Percentiles rank a stretch among this genome's conserved stretches.
These are phyloP conservation scores for Macadamia integrifolia DNA, from an alignment of 164 flowering plant genomes.

Conservation along the genomic window DNA sequence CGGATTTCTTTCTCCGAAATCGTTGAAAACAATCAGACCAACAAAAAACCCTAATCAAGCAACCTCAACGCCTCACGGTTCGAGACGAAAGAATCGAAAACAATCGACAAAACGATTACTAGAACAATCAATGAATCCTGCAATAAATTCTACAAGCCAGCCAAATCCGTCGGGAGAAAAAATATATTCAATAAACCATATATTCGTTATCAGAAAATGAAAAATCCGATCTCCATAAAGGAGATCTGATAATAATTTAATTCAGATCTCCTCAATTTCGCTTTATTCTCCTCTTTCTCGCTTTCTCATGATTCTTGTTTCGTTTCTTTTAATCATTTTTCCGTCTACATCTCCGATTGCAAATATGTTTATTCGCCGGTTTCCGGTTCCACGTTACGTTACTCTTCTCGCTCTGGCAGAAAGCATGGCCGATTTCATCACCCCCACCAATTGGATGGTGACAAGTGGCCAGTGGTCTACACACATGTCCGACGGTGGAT, in stretches of 20 bases:
- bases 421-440: no score
- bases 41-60: background rate
- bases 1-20: background rate
- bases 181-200: background rate
- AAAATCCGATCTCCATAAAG: background rate
- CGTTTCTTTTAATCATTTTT: no score
- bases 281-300: no score
- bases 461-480: no score
- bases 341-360: no score
- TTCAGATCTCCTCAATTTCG: no score
- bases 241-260: background rate
- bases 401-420: no score
- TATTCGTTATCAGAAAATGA: background rate
- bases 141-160: background rate
- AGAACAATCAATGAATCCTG: background rate
- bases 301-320: no score
- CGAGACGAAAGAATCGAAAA: background rate
- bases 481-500: no score
- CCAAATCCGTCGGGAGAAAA: background rate
- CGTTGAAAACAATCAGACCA: background rate
- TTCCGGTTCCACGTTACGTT: no score
- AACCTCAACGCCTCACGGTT: background rate
- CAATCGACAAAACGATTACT: background rate
- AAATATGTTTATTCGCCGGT: no score
- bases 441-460: no score